Evolutionary conservation across 208 protist genomes (phyloP).

Genomic region (Acanthamoeba polyphaga): DNA sequence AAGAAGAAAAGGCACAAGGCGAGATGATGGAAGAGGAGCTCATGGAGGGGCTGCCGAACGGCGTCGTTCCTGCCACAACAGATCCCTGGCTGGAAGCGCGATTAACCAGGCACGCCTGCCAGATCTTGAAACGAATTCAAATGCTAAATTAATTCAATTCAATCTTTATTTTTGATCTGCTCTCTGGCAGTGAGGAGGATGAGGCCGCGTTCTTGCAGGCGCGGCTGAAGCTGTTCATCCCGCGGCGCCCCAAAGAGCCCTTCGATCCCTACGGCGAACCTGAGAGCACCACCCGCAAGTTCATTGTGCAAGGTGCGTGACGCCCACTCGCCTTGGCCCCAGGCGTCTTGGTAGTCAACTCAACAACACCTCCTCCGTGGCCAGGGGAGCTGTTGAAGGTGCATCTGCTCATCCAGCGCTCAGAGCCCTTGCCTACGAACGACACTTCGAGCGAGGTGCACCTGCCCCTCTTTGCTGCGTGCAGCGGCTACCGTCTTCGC

Average conservation of each 20-base stretch:
- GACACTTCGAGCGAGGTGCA: background rate
- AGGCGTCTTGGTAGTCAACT: background rate
- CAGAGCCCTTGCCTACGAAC: background rate
- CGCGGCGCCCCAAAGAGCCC: constrained; percentile 23
- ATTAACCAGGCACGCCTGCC: background rate
- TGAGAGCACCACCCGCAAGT: constrained; percentile 22
- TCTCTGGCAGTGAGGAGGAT: background rate
- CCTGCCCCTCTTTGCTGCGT: background rate
- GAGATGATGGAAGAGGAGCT: constrained; percentile 19
- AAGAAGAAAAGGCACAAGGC: too few relatives aligned
- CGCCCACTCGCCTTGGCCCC: background rate
- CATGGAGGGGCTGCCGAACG: background rate
- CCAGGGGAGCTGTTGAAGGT: constrained; percentile 53
- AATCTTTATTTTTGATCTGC: background rate
- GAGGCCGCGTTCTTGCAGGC: constrained; percentile 55
- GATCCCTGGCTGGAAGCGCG: constrained; percentile 49
- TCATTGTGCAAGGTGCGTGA: constrained; percentile 11
- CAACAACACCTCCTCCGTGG: background rate
- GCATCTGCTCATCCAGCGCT: constrained; percentile 37
- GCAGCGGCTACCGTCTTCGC: background rate
- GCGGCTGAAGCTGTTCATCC: constrained; percentile 41
- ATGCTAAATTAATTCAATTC: background rate
- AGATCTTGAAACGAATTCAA: background rate
- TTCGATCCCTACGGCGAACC: constrained; percentile 45
- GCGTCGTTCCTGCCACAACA: background rate